Evolutionary conservation across 176 grass and related monocot species (phyloP), one percentile per base, ranked within the genome.

Genomic region (Elymus sibiricus): DNA sequence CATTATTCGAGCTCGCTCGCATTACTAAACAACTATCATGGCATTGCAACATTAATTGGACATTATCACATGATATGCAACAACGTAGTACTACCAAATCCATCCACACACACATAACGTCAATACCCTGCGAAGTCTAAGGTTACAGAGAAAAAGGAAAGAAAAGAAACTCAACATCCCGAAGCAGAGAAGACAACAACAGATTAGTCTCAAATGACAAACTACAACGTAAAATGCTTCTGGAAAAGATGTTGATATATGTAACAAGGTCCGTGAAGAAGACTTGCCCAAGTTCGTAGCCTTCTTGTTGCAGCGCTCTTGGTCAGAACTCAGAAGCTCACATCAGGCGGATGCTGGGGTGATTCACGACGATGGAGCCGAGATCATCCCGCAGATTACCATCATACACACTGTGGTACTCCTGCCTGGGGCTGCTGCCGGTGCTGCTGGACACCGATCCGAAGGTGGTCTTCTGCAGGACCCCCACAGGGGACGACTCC

Each of bases 361-460:
- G 93, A 88, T 83, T 90, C 64, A 95, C 96, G 81, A 98, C 79
- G 77, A 88, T 79, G 24, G 96, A 93, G 77, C 96, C 90, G 5
- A 98, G 91, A 83, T 95, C 93, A 22, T 92, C 85, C 9, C 85
- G 74, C 38, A 74, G 47, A 47, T 85, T 90, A 71, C 88, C 89
- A 28, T 94, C 93, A 44, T 95, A 91, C 4, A 84, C 74, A 26
- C 84, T 82, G 16, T 91, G 89, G 77, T 84, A 88, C 76, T 96
- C 97, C 77, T 86, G 78, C 76, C 88, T 88, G 37, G 97, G 97
- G 80, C 97, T 99, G 77, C 97, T 99, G 21, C 97, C 92, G 0
- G 97, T 92, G 86, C 97, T 96, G 35, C 92, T 92, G 26, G 93
- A 93, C 25, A 99, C 78, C 11, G 97, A 96, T 16, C 92, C 88